Evolutionary conservation across 148 eudicot species (phyloP), one percentile per base, ranked within the genome.

Genomic region (Amaranthus palmeri): DNA sequence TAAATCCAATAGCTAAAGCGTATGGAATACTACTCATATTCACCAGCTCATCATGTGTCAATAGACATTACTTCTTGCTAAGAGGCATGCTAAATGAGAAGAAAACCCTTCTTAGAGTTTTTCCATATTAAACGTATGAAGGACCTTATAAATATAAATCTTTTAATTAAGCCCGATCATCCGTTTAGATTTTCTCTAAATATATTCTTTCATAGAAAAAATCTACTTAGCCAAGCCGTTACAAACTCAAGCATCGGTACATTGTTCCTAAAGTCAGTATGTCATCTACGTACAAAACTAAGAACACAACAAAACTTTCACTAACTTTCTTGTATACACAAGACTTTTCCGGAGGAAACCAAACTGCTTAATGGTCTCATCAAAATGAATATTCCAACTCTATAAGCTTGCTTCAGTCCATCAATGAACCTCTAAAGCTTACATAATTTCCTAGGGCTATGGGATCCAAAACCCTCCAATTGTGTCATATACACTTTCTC

Each of bases 11-110:
- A 46, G 54, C 18, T 45, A 17, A 67, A 9, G 70, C 53, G 44
- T 46, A 67, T 3, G 70, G 54, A 6, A 67, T 67, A 7, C 6
- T 46, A 6, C 51, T 70, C 73, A 70, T 70, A 5, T 7, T 40
- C 3, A 55, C 73, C 5, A 55, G 9, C 48, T 70, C 64, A 43
- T 7, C 5, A 7, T 8, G 62, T 13, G 36, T 56, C 8, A 7
- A 2, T 2, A 5, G 73, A 70, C 64, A 70, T 3, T 54, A 6
- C 8, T 10, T 54, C 54, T 70, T 56, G 62, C 43, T 71, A 15
- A 71, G 65, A 71, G 4, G 0, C 3, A 59, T 41, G 8, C 74
- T 65, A 42, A 41, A 71, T 45, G 10, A 52, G 65, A 2, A 71
- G 5, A 18, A 42, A 7, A 4, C 65, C 54, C 59, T 17, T 71